Evolutionary conservation across 768 basidiomycete species (phyloP).

Genomic region (Suillus hirtellus): DNA sequence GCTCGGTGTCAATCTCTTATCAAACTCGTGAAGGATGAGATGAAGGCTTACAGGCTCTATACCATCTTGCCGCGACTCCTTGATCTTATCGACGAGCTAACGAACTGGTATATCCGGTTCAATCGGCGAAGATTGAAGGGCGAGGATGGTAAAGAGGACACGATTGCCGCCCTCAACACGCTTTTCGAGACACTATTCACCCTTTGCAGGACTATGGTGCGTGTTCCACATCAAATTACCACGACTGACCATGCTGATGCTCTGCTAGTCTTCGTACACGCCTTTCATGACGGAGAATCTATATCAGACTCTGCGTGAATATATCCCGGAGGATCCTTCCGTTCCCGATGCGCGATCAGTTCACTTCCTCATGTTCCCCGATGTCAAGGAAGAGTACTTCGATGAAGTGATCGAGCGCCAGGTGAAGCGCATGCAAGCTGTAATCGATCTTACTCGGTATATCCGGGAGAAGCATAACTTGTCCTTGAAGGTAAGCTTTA

Average conservation of each 20-base stretch:
- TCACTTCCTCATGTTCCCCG: slow-evolving; percentile 94
- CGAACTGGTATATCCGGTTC: slow-evolving; percentile 99
- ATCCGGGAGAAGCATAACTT: slow-evolving; percentile 86
- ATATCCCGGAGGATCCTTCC: slow-evolving; percentile 73
- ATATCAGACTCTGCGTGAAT: slow-evolving; percentile 87
- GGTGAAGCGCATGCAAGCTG: slow-evolving; percentile 90
- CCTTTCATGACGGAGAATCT: slow-evolving; percentile 97
- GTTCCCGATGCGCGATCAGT: slow-evolving; percentile 85
- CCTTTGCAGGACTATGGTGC: slow-evolving; percentile 91
- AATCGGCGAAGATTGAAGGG: slow-evolving; percentile 96
- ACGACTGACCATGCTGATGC: slow-evolving; percentile 8
- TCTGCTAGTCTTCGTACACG: slow-evolving; percentile 86
- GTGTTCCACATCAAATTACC: slow-evolving; percentile 21
- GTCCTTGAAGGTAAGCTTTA: slow-evolving; percentile 79
- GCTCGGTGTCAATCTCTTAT: slow-evolving; percentile 98
- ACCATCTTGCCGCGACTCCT: slow-evolving; percentile 95
- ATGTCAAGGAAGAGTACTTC: slow-evolving; percentile 93
- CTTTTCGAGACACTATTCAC: slow-evolving; percentile 95
- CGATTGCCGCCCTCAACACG: slow-evolving; percentile 86
- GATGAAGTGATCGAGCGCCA: slow-evolving; percentile 92
- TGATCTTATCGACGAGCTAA: slow-evolving; percentile 92
- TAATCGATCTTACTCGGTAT: slow-evolving; percentile 89
- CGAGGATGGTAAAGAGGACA: slow-evolving; percentile 88
- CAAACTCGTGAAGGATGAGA: slow-evolving; percentile 86
- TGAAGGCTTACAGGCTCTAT: slow-evolving; percentile 96